These are phyloP conservation scores for Mrakia frigida DNA, from an alignment of 768 basidiomycete species.

Conservation along the genomic window DNA sequence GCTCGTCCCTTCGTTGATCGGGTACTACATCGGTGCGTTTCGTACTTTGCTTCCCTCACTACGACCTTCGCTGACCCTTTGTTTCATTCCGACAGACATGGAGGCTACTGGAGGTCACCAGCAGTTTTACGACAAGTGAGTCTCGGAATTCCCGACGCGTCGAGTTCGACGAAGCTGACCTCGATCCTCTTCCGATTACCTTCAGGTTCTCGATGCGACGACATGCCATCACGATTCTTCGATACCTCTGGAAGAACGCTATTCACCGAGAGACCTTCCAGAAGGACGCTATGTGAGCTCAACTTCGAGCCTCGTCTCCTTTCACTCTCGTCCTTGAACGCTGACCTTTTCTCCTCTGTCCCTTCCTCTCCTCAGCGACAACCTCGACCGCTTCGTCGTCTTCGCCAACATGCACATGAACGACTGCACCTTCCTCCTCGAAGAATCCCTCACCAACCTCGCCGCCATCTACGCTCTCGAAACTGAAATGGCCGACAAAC, in stretches of 20 bases:
- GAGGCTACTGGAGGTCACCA: conserved; percentile 96
- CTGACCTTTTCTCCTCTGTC: background rate
- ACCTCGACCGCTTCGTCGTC: conserved; percentile 83
- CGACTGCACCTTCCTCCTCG: conserved; percentile 96
- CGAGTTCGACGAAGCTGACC: background rate
- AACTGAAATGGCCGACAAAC: conserved; percentile 70
- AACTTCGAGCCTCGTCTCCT: background rate
- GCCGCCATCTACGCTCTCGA: conserved; percentile 83
- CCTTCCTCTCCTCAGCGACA: conserved; percentile 51
- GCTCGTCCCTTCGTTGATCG: conserved; percentile 82
- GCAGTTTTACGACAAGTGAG: conserved; percentile 92
- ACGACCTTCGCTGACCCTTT: background rate
- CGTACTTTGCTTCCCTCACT: too few species aligned
- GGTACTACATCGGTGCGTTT: conserved; percentile 82
- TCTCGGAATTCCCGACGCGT: background rate
- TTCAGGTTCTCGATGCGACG: conserved; percentile 25
- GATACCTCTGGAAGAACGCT: conserved; percentile 82
- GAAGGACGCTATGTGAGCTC: conserved; percentile 64
- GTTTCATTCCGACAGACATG: conserved; percentile 59
- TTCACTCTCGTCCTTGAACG: background rate
- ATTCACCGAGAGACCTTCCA: conserved; percentile 80
- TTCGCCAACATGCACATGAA: conserved; percentile 98
- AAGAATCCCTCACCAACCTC: conserved; percentile 86
- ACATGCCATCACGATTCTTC: conserved; percentile 26
- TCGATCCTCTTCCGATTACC: background rate